Evolutionary conservation across 2,329 filamentous ascomycete species (phyloP).

Genomic region (Acrocalymma vagum): DNA sequence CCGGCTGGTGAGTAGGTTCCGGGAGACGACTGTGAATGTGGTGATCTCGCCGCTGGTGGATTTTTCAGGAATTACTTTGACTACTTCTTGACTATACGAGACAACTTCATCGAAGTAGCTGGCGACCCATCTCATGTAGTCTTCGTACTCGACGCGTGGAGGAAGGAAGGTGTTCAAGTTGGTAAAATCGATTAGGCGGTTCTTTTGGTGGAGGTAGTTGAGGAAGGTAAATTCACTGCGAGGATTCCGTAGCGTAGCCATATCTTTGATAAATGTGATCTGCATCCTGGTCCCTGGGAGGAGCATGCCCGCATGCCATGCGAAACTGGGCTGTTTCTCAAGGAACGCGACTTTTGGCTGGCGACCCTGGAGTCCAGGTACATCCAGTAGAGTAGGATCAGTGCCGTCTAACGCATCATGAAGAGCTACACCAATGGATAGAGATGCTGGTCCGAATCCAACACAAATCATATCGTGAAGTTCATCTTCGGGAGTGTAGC

Average conservation of each 20-base stretch:
- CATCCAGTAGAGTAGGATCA: conserved; percentile 37
- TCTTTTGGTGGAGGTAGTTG: conserved; percentile 87
- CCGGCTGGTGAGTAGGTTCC: conserved; percentile 66
- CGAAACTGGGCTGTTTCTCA: conserved; percentile 83
- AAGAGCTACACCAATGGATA: conserved; percentile 88
- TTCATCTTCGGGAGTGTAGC: conserved; percentile 65
- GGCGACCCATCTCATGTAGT: conserved; percentile 94
- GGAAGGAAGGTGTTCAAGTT: conserved; percentile 91
- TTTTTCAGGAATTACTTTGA: conserved; percentile 71
- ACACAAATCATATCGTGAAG: conserved; percentile 88
- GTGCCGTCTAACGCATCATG: conserved; percentile 71
- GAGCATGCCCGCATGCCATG: conserved; percentile 96
- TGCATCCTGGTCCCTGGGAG: conserved; percentile 95
- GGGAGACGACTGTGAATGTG: conserved; percentile 73
- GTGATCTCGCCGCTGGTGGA: conserved; percentile 62
- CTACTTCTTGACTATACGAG: conserved; percentile 79
- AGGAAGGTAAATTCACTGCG: conserved; percentile 93
- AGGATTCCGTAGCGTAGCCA: conserved; percentile 88
- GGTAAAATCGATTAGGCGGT: conserved; percentile 86
- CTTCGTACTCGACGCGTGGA: conserved; percentile 87
- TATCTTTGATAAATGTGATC: conserved; percentile 96
- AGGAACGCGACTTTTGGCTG: conserved; percentile 82
- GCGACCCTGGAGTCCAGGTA: conserved; percentile 45
- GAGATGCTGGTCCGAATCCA: conserved; percentile 90
- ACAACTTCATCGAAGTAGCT: conserved; percentile 77